A percentile compares a stretch with the other conserved stretches of the same genome.
Conservation (phyloP, 192 early-diverging fungal genomes). For the Phycomyces nitens region DNA sequence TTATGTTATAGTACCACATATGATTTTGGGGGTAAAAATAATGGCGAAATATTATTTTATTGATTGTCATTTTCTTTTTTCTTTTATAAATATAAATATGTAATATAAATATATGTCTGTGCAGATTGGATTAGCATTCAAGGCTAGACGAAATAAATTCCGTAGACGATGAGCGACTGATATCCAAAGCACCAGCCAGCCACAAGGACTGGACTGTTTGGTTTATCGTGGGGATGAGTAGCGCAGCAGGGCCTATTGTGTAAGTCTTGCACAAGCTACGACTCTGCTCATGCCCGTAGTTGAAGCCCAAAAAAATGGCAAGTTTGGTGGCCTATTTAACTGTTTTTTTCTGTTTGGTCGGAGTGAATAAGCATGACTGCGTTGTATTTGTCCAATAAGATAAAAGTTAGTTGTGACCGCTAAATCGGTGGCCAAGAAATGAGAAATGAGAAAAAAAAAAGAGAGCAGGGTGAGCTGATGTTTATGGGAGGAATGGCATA, state of each 20-base stretch:
- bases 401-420: too few species aligned
- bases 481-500: too few species aligned
- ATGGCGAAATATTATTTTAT: too few species aligned
- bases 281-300: conserved; percentile 13
- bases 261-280: conserved; percentile 13
- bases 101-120: conserved; percentile 6
- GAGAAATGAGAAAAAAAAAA: too few species aligned
- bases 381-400: too few species aligned
- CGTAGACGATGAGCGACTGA: not conserved
- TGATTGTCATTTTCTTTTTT: not conserved
- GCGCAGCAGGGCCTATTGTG: conserved; percentile 17
- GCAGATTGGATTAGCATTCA: conserved; percentile 14
- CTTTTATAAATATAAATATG: not conserved
- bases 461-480: not conserved
- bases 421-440: too few species aligned
- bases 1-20: too few species aligned
- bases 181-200: conserved; percentile 9
- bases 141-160: not conserved
- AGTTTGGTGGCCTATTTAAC: not conserved
- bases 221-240: conserved; percentile 13
- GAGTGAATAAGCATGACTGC: too few species aligned
- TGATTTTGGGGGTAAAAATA: too few species aligned
- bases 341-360: not conserved
- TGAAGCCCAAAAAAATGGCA: not conserved
- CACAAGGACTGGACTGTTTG: not conserved